Percentiles rank a stretch among this genome's conserved stretches.
Conservation (phyloP, 345 rosid genomes). For the Odontarrhena argentea region DNA sequence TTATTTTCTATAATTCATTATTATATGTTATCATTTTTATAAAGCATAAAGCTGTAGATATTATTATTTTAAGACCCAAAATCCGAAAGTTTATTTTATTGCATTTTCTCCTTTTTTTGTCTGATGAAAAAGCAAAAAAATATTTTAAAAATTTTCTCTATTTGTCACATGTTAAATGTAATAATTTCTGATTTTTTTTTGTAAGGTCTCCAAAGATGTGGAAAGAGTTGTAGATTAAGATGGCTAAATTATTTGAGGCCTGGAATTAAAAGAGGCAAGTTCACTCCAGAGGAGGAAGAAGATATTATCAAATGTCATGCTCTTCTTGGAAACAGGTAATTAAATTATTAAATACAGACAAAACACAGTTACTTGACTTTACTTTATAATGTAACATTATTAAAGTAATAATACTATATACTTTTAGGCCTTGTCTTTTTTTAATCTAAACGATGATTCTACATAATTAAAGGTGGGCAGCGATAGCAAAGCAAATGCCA, state of each 20-base stretch:
- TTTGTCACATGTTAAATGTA: constrained; percentile 14
- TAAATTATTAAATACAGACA: no score
- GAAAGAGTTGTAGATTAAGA: constrained; percentile 42
- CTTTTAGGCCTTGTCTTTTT: no score
- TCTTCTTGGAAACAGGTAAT: constrained; percentile 39
- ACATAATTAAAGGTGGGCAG: constrained; percentile 38
- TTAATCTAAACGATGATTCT: background rate
- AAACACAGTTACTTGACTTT: no score
- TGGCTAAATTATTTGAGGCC: constrained; percentile 43
- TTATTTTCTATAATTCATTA: background rate
- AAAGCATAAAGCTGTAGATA: constrained; percentile 5
- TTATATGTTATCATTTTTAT: background rate
- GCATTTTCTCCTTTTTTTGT: constrained; percentile 3
- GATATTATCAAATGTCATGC: constrained; percentile 31
- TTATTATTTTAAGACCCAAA: background rate
- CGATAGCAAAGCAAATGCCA: constrained; percentile 39
- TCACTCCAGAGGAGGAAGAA: constrained; percentile 38
- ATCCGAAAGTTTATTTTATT: constrained; percentile 6
- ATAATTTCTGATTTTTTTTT: background rate
- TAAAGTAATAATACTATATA: no score
- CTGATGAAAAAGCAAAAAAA: constrained; percentile 12
- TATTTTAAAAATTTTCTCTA: constrained; percentile 1
- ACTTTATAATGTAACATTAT: no score
- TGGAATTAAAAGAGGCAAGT: constrained; percentile 41
- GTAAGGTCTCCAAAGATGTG: constrained; percentile 41